Evolutionary conservation across 768 basidiomycete species (phyloP).

Genomic region (Boletellus ananas): DNA sequence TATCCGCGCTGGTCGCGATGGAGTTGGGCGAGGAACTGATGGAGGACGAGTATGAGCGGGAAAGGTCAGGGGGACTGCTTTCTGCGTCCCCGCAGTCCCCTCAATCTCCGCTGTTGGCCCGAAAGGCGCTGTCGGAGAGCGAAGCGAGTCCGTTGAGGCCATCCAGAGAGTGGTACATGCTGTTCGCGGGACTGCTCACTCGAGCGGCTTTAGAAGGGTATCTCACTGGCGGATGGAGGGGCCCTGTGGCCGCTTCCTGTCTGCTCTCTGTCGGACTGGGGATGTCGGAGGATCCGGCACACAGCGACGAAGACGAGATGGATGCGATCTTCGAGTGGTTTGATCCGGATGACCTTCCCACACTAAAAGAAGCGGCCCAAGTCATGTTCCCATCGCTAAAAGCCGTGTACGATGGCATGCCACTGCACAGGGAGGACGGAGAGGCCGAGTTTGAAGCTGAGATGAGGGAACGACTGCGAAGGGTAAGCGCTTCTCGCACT

Average conservation of each 20-base stretch:
- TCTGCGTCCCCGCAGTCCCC: conserved; percentile 13
- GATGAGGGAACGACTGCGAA: conserved; percentile 67
- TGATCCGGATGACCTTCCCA: conserved; percentile 76
- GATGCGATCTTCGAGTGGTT: conserved; percentile 50
- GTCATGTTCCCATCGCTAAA: conserved; percentile 64
- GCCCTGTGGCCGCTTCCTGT: conserved; percentile 64
- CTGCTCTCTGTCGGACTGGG: conserved; percentile 71
- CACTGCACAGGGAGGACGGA: conserved; percentile 40
- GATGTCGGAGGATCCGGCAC: conserved; percentile 27
- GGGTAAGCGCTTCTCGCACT: conserved; percentile 44
- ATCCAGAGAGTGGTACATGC: conserved; percentile 76
- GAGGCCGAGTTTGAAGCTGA: conserved; percentile 72
- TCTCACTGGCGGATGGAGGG: conserved; percentile 76
- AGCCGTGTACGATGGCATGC: conserved; percentile 23
- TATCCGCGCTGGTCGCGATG: conserved; percentile 74
- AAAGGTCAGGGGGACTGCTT: conserved; percentile 19
- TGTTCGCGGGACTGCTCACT: conserved; percentile 72
- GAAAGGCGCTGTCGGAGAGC: conserved; percentile 32
- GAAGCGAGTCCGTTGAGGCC: conserved; percentile 58
- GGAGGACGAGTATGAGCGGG: conserved; percentile 45
- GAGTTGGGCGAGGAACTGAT: conserved; percentile 72
- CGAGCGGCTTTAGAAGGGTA: conserved; percentile 86
- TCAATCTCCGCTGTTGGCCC: conserved; percentile 5
- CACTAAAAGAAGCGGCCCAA: conserved; percentile 57
- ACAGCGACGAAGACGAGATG: conserved; percentile 32